Base-by-base conservation (phyloP, 148 eudicot genomes). In the Fallopia convolvulus region DNA sequence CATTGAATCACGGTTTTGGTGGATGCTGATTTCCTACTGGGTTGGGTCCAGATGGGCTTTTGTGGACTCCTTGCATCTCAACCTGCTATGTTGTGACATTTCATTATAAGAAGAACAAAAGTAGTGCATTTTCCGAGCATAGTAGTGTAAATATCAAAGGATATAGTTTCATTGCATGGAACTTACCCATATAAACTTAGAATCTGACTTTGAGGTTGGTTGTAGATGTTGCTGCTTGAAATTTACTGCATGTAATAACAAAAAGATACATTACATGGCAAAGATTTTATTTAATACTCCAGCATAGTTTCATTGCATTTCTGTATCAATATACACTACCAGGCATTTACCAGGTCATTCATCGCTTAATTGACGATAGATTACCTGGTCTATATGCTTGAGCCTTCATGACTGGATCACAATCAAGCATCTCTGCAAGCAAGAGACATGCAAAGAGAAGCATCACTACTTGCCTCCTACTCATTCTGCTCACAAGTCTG, bases 31-130 rank as follows among this genome's bases (percentile, higher is more conserved):
- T 89, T 75, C 89, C 90, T 9, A 74, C 83, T 36, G 93, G 93
- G 81, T 89, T 89, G 5, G 90, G 91, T 77, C 90, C 87, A 18
- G 91, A 89, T 74, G 93, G 88, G 7, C 81, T 78, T 79, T 89
- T 87, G 18, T 78, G 83, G 66, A 84, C 33, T 78, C 78, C 85
- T 81, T 85, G 77, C 79, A 72, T 76, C 75, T 84, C 76, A 75
- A 42, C 88, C 91, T 88, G 86, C 83, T 56, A 68, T 21, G 20
- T 48, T n/a, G 73, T 10, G 52, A 74, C 44, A 47, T 14, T 79
- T 76, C 74, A 73, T 63, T 23, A 44, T 14, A 44, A 21, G 7
- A 15, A 6, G 36, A 8, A 83, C 46, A 66, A 70, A 73, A 46
- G 42, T 55, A 74, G 65, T 77, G 76, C 66, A 42, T 53, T n/a